A percentile compares a stretch with the other conserved stretches of the same genome.
Evolutionary conservation across 2,329 filamentous ascomycete species (phyloP).

Genomic region (Aschersonia sp.): DNA sequence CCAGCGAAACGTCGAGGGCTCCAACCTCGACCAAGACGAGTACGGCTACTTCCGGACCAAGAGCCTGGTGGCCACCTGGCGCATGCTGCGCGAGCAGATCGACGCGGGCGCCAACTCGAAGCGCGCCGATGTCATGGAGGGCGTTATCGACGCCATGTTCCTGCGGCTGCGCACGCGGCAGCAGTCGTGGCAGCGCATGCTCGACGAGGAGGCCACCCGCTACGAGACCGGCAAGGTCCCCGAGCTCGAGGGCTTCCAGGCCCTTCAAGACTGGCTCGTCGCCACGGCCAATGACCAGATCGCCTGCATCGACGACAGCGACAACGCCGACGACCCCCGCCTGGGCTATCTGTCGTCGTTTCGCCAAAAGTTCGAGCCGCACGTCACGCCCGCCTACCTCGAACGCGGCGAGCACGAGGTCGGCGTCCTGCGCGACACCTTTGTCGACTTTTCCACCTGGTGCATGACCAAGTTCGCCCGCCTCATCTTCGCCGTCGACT

Average conservation of each 20-base stretch:
- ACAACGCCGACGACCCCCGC: slow-evolving; percentile 60
- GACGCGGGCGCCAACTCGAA: slow-evolving; percentile 73
- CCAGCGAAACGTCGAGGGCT: slow-evolving; percentile 57
- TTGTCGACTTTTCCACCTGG: slow-evolving; percentile 88
- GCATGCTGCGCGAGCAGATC: slow-evolving; percentile 90
- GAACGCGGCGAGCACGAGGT: slow-evolving; percentile 62
- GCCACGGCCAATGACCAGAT: slow-evolving; percentile 98
- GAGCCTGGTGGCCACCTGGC: slow-evolving; percentile 89
- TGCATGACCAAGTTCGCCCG: slow-evolving; percentile 79
- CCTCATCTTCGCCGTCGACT: slow-evolving; percentile 84
- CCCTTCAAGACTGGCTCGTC: slow-evolving; percentile 88
- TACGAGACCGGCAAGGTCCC: slow-evolving; percentile 45
- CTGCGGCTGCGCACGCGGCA: slow-evolving; percentile 71
- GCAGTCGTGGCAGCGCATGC: slow-evolving; percentile 71
- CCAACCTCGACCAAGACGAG: slow-evolving; percentile 71
- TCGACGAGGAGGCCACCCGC: slow-evolving; percentile 69
- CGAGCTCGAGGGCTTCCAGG: slow-evolving; percentile 56
- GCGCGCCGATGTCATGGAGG: slow-evolving; percentile 81
- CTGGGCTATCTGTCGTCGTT: slow-evolving; percentile 78
- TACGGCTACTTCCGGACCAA: slow-evolving; percentile 87
- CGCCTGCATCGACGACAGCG: slow-evolving; percentile 88
- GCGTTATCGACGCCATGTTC: slow-evolving; percentile 94
- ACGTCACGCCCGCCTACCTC: slow-evolving; percentile 70
- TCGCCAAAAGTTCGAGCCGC: slow-evolving; percentile 64
- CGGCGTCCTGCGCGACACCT: slow-evolving; percentile 67